A percentile compares a stretch with the other conserved stretches of the same genome.
Evolutionary conservation across 2,329 filamentous ascomycete species (phyloP).

Genomic region (Aspergillus oerlinghausenensis): DNA sequence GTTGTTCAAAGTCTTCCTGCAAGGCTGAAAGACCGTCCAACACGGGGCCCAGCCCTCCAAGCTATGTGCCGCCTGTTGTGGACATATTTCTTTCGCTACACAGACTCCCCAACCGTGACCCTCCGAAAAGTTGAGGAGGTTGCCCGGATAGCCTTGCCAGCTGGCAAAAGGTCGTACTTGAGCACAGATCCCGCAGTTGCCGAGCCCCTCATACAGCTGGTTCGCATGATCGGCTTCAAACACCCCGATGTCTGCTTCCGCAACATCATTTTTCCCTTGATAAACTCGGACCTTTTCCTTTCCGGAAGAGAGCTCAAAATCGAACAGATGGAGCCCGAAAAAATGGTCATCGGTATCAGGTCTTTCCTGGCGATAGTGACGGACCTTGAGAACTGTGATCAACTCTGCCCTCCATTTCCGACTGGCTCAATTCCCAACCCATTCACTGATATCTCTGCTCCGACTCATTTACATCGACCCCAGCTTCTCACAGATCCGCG

Average conservation of each 20-base stretch:
- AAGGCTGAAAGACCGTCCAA: conserved; percentile 76
- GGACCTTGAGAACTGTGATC: conserved; percentile 80
- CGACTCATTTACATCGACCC: conserved; percentile 32
- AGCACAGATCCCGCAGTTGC: conserved; percentile 79
- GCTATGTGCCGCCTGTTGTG: conserved; percentile 86
- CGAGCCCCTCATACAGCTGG: conserved; percentile 87
- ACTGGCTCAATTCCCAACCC: conserved; percentile 49
- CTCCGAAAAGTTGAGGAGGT: conserved; percentile 85
- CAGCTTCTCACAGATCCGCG: conserved; percentile 36
- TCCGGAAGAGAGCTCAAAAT: conserved; percentile 74
- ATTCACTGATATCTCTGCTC: conserved; percentile 33
- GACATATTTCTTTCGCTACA: conserved; percentile 86
- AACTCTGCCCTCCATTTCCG: conserved; percentile 77
- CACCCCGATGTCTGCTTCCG: conserved; percentile 91
- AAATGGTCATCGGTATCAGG: conserved; percentile 94
- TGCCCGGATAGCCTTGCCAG: conserved; percentile 74
- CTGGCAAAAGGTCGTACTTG: conserved; percentile 72
- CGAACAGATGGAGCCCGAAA: conserved; percentile 90
- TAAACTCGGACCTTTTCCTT: conserved; percentile 85
- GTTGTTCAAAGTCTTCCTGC: conserved; percentile 72
- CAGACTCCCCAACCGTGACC: conserved; percentile 64
- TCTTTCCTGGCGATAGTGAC: conserved; percentile 91
- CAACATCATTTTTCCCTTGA: conserved; percentile 87
- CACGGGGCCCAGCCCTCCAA: conserved; percentile 75
- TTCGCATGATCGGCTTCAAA: conserved; percentile 90